phyloP scores from a whole-genome alignment of 1,284 basidiomycete species.

The Earliella scabrosa region DNA sequence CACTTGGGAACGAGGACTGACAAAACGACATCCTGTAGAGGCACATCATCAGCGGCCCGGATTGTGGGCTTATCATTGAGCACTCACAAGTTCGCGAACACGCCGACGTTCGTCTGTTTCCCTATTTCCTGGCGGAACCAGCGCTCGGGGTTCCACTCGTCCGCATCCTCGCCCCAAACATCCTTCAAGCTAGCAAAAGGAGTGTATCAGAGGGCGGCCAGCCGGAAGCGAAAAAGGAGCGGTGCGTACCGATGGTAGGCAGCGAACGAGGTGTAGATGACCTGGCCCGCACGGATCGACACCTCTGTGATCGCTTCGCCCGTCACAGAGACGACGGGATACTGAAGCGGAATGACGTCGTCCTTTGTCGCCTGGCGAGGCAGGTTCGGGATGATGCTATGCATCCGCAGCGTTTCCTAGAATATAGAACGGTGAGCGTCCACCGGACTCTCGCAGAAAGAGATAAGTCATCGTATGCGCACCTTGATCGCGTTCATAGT shows the following conservation, averaged over 20 bases:
- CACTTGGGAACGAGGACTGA: neutral
- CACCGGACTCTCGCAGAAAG: too few relatives aligned
- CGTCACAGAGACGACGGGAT: conserved; percentile 36
- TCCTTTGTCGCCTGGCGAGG: conserved; percentile 35
- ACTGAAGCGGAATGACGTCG: conserved; percentile 43
- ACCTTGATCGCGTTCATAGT: conserved; percentile 19
- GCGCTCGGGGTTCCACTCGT: neutral
- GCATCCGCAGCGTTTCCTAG: conserved; percentile 44
- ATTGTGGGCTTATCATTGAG: too few relatives aligned
- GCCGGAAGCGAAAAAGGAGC: too few relatives aligned
- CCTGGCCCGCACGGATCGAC: conserved; percentile 41
- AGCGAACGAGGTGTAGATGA: conserved; percentile 34
- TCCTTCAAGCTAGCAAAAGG: conserved; percentile 30
- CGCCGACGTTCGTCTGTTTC: neutral
- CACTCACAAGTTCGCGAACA: neutral
- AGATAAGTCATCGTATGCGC: neutral
- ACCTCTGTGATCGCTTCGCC: conserved; percentile 37
- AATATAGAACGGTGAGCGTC: too few relatives aligned
- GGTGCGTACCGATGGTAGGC: conserved; percentile 37
- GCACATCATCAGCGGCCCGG: neutral
- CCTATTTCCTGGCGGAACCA: neutral
- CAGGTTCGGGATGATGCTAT: conserved; percentile 38
- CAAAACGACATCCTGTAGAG: conserved; percentile 9
- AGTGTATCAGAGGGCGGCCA: neutral
- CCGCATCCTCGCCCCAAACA: conserved; percentile 53